Evolutionary conservation across 169 alveolate species (phyloP).

Genomic region (Theileria orientalis): DNA sequence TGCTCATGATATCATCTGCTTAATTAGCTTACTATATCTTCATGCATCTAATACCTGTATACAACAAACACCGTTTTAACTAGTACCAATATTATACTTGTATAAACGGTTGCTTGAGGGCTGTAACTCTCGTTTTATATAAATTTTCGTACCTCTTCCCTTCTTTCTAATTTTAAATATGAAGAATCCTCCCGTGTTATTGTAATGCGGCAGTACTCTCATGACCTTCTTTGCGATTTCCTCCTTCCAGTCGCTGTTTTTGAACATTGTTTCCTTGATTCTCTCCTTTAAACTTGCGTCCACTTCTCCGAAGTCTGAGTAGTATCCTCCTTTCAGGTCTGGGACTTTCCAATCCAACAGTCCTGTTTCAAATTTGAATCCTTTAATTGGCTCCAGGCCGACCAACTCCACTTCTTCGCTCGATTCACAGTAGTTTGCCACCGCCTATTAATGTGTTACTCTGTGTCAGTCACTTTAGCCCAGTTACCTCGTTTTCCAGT

Average conservation of each 20-base stretch:
- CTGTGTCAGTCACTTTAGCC: not conserved
- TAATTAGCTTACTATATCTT: too few species aligned
- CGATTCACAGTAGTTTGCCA: conserved; percentile 65
- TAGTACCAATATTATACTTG: too few species aligned
- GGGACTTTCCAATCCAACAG: conserved; percentile 68
- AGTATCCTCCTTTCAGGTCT: conserved; percentile 57
- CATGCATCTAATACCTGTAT: too few species aligned
- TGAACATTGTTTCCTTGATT: conserved; percentile 43
- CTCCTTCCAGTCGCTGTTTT: conserved; percentile 39
- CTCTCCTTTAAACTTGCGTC: conserved; percentile 67
- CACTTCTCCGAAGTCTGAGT: conserved; percentile 60
- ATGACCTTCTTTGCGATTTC: conserved; percentile 69
- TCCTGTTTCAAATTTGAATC: conserved; percentile 62
- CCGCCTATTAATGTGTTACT: conserved; percentile 21
- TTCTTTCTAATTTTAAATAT: conserved; percentile 70
- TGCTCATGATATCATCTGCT: not conserved
- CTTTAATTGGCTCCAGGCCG: conserved; percentile 49
- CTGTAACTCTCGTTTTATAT: too few species aligned
- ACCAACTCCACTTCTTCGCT: conserved; percentile 53
- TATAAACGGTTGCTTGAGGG: too few species aligned
- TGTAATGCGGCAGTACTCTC: conserved; percentile 92
- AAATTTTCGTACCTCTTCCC: not conserved
- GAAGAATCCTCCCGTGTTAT: conserved; percentile 94
- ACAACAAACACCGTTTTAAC: too few species aligned
- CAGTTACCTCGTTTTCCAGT: conserved; percentile 91